Conservation (phyloP, 495 filamentous ascomycete species). For the Trichoderma asperelloides region DNA sequence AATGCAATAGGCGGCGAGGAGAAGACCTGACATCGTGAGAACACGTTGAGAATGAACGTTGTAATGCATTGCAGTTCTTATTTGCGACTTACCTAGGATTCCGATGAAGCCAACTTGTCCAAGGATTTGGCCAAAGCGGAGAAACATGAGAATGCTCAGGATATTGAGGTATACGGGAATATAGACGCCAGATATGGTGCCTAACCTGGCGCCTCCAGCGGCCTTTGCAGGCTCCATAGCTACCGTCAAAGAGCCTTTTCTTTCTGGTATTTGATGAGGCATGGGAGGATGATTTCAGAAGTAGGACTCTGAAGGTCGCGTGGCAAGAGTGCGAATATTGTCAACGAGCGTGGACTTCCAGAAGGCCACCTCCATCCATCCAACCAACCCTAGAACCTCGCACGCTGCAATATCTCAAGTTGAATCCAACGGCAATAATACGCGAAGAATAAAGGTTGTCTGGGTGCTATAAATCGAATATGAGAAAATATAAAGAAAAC, state of each 20-base stretch:
- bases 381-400: not conserved
- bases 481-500: not conserved
- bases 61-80: not conserved
- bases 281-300: not conserved
- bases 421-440: not conserved
- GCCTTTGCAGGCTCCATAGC: slow-evolving; percentile 31
- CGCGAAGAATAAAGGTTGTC: too few species aligned
- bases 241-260: slow-evolving; percentile 4
- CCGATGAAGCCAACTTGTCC: slow-evolving; percentile 72
- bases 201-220: slow-evolving; percentile 45
- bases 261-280: not conserved
- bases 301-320: not conserved
- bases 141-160: slow-evolving; percentile 89
- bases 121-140: slow-evolving; percentile 71
- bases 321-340: not conserved
- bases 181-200: slow-evolving; percentile 72
- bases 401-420: not conserved
- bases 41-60: not conserved
- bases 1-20: slow-evolving; percentile 62
- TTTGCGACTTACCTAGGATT: slow-evolving; percentile 54
- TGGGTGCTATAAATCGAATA: not conserved
- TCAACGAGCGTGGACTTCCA: not conserved
- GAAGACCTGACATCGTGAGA: slow-evolving; percentile 45
- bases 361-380: not conserved
- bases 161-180: slow-evolving; percentile 82